Conservation (phyloP, 768 basidiomycete species). For the Mycena galericulata region DNA sequence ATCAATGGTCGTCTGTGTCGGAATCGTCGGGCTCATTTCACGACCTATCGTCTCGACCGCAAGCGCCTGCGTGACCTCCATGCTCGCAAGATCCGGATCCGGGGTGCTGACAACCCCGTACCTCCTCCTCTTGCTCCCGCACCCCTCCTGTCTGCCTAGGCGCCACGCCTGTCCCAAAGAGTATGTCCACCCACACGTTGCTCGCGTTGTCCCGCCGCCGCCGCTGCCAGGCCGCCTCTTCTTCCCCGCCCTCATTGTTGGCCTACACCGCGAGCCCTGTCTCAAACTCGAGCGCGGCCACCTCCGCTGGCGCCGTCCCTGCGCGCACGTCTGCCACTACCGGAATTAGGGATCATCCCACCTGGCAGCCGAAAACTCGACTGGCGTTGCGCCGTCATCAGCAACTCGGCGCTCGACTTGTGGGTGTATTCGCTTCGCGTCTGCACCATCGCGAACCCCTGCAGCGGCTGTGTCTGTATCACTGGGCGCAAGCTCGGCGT, state of each 20-base stretch:
- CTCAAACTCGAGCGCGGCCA: conserved; percentile 86
- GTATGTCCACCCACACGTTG: conserved; percentile 91
- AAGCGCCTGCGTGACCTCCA: conserved; percentile 79
- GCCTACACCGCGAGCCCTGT: conserved; percentile 79
- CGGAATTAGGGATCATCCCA: conserved; percentile 63
- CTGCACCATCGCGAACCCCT: background rate
- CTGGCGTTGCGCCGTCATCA: conserved; percentile 4
- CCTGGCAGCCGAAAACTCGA: conserved; percentile 67
- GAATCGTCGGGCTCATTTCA: conserved; percentile 26
- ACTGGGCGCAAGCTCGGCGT: background rate
- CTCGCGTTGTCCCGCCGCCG: conserved; percentile 64
- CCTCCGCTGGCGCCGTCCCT: conserved; percentile 76
- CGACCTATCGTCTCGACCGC: conserved; percentile 56
- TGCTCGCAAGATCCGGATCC: conserved; percentile 79
- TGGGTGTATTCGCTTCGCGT: conserved; percentile 16
- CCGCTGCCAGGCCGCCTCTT: conserved; percentile 57
- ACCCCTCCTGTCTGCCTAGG: conserved; percentile 64
- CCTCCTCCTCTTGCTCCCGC: conserved; percentile 46
- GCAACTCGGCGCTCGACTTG: conserved; percentile 5
- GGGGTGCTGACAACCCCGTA: conserved; percentile 43
- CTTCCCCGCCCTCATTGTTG: conserved; percentile 54
- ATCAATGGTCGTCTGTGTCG: conserved; percentile 42
- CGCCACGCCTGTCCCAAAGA: conserved; percentile 72
- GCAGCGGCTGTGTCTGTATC: conserved; percentile 1
- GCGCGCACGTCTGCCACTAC: conserved; percentile 54